Conservation (phyloP, 225 moss, liverwort and hornwort genomes). For the Lunularia cruciata region DNA sequence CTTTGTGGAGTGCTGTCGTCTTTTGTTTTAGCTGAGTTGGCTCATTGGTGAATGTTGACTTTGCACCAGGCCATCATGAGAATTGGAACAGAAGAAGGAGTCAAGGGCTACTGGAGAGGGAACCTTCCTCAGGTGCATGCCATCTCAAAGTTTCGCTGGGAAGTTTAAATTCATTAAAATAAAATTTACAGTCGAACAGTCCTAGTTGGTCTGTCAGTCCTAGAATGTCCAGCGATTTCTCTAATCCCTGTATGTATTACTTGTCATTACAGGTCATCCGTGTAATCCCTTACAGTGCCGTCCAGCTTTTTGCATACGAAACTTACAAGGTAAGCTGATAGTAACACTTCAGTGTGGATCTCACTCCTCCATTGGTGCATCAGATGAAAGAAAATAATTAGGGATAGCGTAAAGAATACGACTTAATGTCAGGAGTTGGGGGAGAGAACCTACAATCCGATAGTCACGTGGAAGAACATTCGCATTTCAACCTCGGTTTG, state of each 20-base stretch:
- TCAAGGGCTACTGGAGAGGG: constrained; percentile 84
- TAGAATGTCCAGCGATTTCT: background rate
- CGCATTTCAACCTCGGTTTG: no score
- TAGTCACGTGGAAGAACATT: no score
- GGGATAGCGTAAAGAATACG: no score
- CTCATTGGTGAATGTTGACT: background rate
- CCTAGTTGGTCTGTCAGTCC: background rate
- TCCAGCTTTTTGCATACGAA: constrained; percentile 88
- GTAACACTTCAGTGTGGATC: no score
- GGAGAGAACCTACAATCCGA: no score
- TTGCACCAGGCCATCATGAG: constrained; percentile 53
- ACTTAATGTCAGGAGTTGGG: no score
- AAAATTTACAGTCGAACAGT: background rate
- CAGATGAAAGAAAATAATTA: no score
- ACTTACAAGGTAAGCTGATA: constrained; percentile 58
- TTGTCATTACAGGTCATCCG: constrained; percentile 58
- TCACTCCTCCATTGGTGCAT: no score
- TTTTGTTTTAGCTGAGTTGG: background rate
- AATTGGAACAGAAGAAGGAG: constrained; percentile 74
- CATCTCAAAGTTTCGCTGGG: background rate
- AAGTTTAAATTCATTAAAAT: background rate
- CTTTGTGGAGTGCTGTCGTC: no score
- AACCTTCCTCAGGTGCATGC: constrained; percentile 72
- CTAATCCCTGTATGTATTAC: background rate
- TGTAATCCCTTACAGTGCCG: constrained; percentile 89